phyloP scores from a whole-genome alignment of 2,329 filamentous ascomycete genomes.

The Fusarium papillatum region DNA sequence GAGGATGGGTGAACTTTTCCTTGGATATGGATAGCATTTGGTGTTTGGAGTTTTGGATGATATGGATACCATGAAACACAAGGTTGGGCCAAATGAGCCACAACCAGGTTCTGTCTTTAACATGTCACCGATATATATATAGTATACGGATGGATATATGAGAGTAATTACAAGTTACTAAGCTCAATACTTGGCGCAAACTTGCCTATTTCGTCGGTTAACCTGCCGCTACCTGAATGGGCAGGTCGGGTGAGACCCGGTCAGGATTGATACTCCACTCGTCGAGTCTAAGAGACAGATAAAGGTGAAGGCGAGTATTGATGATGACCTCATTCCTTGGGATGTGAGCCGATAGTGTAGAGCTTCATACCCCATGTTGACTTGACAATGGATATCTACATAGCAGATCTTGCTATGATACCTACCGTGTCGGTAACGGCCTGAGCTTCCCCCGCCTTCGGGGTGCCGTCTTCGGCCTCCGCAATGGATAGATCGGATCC shows the following conservation, averaged over 20 bases:
- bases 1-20: conserved; percentile 10
- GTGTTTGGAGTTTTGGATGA: conserved; percentile 36
- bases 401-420: not conserved
- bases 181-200: conserved; percentile 1
- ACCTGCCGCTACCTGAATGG: not conserved
- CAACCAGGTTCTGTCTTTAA: conserved; percentile 11
- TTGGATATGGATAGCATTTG: conserved; percentile 34
- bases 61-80: conserved; percentile 30
- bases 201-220: conserved; percentile 15
- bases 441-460: not conserved
- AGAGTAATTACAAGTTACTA: conserved; percentile 1
- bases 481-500: not conserved
- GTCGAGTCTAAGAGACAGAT: not conserved
- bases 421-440: not conserved
- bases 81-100: conserved; percentile 16
- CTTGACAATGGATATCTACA: not conserved
- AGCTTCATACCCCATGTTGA: not conserved
- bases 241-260: conserved; percentile 1
- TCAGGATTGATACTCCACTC: not conserved
- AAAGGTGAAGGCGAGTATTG: not conserved
- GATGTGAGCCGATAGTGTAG: not conserved
- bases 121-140: not conserved
- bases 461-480: not conserved
- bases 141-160: not conserved
- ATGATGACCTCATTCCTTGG: not conserved